Evolutionary conservation across 768 basidiomycete genomes (phyloP), one percentile per base, ranked within the genome.

Genomic region (Tephrocybe sp.): DNA sequence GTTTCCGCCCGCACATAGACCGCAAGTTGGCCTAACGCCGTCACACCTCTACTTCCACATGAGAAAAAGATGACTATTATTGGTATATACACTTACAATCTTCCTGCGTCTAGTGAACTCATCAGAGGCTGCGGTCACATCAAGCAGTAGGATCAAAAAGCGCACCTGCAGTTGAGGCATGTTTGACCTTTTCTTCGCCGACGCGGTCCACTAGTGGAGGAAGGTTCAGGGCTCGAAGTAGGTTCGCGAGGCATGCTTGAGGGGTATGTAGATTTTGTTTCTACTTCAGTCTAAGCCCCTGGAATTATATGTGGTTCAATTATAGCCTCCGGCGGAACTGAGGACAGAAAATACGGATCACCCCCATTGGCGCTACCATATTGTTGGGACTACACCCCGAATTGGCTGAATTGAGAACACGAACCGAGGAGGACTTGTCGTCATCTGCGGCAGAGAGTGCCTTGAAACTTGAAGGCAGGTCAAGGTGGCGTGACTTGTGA

Each of bases 111-210:
- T 55, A 12, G 3, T 5, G 4, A 13, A 33, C 1, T 13, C 5
- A 4, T 6, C 5, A 29, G 5, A 29, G 11, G 27, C 11, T 29
- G 5, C 11, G 13, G 16, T 23, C 38, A 21, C 8, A n/a, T 9
- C 15, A n/a, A 15, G 9, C 33, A n/a, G 13, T 36, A 7, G 19
- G 31, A 16, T 33, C 7, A 36, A 9, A 4, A 23, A 45, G 19
- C 40, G 18, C 19, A 52, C 53, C 53, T 54, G 48, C 53, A 54
- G 29, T 54, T 54, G 21, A 45, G 44, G 34, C 53, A 54, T 24
- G 53, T 54, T 22, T 46, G 30, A 7, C 53, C 53, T 22, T 45
- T 51, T 41, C 50, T 51, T 34, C 50, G 39, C 11, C 50, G 34
- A 24, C 43, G 50, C 23, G 38, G 38, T 1, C 37, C 43, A 19